These are phyloP conservation scores for Lophiotrema nucula DNA, from an alignment of 495 filamentous ascomycete genomes.

Conservation along the genomic window DNA sequence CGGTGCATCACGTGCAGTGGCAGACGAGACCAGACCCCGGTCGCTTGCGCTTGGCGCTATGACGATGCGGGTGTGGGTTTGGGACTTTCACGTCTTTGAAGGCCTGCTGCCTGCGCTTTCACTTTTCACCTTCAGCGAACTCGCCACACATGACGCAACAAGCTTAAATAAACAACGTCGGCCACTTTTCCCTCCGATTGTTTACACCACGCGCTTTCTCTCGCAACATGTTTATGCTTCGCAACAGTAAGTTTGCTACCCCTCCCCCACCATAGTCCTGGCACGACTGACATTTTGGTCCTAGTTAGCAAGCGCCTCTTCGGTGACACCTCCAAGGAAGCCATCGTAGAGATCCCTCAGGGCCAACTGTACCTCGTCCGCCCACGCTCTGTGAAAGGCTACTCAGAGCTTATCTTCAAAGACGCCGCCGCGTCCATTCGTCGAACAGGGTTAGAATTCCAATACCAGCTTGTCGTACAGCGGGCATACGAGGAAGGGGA, in stretches of 20 bases:
- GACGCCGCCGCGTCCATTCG: slow-evolving; percentile 90
- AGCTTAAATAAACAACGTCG: background rate
- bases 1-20: too few relatives aligned
- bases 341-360: slow-evolving; percentile 88
- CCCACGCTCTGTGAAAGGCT: slow-evolving; percentile 91
- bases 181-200: background rate
- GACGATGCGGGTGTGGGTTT: too few relatives aligned
- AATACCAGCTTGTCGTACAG: slow-evolving; percentile 96
- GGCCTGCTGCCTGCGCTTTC: background rate
- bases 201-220: background rate
- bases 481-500: slow-evolving; percentile 97
- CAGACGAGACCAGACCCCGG: too few relatives aligned
- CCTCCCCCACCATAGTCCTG: slow-evolving; percentile 11
- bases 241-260: slow-evolving; percentile 30
- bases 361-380: slow-evolving; percentile 97
- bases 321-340: slow-evolving; percentile 86
- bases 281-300: slow-evolving; percentile 4
- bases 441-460: slow-evolving; percentile 87
- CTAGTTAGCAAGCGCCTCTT: slow-evolving; percentile 90
- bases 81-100: too few relatives aligned
- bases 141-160: background rate
- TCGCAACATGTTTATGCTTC: slow-evolving; percentile 37
- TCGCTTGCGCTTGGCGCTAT: too few relatives aligned
- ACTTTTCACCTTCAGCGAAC: background rate
- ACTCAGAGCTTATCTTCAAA: slow-evolving; percentile 98